A percentile compares a stretch with the other conserved stretches of the same genome.
Conservation (phyloP, 23 red algal species). For the Agarophyton chilense region DNA sequence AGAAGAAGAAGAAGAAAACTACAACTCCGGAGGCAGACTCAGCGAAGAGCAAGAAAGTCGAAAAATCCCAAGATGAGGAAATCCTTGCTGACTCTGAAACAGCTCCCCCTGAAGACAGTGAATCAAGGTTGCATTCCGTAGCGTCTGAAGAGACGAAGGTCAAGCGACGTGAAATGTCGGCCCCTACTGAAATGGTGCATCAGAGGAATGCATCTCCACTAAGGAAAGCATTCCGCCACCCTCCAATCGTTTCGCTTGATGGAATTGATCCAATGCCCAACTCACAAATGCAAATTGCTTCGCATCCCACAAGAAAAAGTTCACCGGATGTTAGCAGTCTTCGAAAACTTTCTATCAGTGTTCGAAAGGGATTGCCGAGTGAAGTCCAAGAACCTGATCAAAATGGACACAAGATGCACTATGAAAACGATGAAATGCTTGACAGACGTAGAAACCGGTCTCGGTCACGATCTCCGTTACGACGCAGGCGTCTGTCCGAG, state of each 20-base stretch:
- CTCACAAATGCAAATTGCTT: background rate
- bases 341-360: constrained; percentile 33
- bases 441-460: background rate
- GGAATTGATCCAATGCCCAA: background rate
- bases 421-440: background rate
- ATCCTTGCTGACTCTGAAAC: background rate
- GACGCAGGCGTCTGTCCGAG: background rate
- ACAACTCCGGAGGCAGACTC: background rate
- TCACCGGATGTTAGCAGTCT: constrained; percentile 8
- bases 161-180: background rate
- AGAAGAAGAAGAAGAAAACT: constrained; percentile 43
- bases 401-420: background rate
- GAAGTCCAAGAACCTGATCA: background rate
- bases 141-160: too few species aligned
- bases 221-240: constrained; percentile 3
- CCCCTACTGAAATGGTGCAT: background rate
- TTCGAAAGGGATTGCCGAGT: background rate
- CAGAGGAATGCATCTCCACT: background rate
- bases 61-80: constrained; percentile 1
- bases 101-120: background rate
- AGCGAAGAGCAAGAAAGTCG: background rate
- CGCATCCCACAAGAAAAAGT: background rate
- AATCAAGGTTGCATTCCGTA: background rate
- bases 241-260: background rate
- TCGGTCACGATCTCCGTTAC: background rate